phyloP scores from a whole-genome alignment of 768 basidiomycete species.

The Scleroderma bovista region DNA sequence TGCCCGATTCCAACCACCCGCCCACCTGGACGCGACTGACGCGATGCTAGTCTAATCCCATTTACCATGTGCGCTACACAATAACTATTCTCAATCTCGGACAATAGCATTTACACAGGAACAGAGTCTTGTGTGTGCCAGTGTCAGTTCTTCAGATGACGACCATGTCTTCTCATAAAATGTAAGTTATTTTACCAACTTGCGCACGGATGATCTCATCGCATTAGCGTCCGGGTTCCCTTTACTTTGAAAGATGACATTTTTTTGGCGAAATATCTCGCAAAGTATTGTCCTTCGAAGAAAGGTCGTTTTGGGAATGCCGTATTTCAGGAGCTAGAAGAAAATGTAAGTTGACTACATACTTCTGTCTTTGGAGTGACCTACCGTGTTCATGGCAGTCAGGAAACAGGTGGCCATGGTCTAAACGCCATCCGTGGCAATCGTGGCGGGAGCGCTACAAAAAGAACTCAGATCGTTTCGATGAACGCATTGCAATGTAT shows the following conservation, averaged over 20 bases:
- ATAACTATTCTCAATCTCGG: too few species aligned
- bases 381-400: constrained; percentile 24
- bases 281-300: constrained; percentile 37
- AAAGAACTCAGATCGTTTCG: constrained; percentile 38
- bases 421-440: constrained; percentile 46
- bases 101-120: too few species aligned
- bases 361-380: neutral
- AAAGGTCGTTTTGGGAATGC: constrained; percentile 42
- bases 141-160: too few species aligned
- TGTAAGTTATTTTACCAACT: too few species aligned
- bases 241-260: constrained; percentile 39
- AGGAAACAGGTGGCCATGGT: constrained; percentile 45
- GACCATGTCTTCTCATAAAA: too few species aligned
- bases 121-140: too few species aligned
- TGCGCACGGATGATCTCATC: neutral
- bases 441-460: constrained; percentile 63
- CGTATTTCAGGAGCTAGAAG: constrained; percentile 38
- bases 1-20: too few species aligned
- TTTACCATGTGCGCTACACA: too few species aligned
- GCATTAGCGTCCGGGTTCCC: constrained; percentile 15
- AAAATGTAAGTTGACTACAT: constrained; percentile 37
- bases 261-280: constrained; percentile 42
- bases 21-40: too few species aligned
- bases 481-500: constrained; percentile 37
- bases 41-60: too few species aligned